These are phyloP conservation scores for Psilocybe tampanensis DNA, from an alignment of 768 basidiomycete genomes.

Conservation along the genomic window DNA sequence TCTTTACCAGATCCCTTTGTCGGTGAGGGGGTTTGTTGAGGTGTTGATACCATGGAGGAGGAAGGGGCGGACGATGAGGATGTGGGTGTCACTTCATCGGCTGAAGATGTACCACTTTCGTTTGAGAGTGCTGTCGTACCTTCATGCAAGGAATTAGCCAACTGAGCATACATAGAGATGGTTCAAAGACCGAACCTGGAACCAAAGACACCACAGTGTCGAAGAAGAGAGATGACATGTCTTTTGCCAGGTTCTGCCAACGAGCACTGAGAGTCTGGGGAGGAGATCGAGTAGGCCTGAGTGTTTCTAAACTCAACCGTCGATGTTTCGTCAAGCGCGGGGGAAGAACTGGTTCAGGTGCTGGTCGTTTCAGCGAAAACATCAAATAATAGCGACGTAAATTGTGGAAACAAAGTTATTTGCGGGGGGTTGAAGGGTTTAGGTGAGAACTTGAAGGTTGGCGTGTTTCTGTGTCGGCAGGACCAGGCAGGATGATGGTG, in stretches of 20 bases:
- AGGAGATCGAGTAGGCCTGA: neutral
- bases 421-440: neutral
- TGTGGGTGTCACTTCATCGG: slow-evolving; percentile 7
- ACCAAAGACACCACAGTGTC: neutral
- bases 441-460: neutral
- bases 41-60: slow-evolving; percentile 11
- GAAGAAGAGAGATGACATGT: neutral
- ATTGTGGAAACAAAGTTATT: neutral
- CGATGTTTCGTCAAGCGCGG: neutral
- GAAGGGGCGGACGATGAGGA: slow-evolving; percentile 9
- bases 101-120: neutral
- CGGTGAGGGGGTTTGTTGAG: slow-evolving; percentile 12
- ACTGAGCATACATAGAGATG: neutral
- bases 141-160: neutral
- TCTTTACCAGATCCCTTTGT: neutral
- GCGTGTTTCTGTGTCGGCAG: neutral
- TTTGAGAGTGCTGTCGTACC: neutral
- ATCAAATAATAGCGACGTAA: neutral
- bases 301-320: neutral
- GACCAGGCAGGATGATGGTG: neutral
- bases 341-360: neutral
- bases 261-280: neutral
- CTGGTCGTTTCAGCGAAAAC: neutral
- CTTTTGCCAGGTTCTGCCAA: neutral
- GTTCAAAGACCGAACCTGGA: neutral